phyloP scores from a whole-genome alignment of 371 early-diverging fungal species.

The Mortierella sp. region DNA sequence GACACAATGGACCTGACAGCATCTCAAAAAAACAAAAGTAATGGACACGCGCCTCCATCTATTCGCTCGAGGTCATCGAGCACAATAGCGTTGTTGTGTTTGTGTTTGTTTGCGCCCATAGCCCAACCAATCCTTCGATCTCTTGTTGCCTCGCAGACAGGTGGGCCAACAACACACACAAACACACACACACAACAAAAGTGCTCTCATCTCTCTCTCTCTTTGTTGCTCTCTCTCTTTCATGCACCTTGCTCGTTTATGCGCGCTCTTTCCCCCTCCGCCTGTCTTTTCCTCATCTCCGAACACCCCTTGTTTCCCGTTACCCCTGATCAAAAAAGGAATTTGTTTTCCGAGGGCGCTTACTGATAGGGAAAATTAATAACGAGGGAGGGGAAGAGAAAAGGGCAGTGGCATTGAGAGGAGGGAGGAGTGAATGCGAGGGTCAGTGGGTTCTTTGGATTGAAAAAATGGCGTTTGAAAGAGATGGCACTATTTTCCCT shows the following conservation, averaged over 20 bases:
- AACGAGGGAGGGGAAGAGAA: neutral
- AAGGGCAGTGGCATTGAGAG: no score
- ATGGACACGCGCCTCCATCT: no score
- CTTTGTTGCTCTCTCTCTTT: no score
- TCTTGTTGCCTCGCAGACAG: no score
- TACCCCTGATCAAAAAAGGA: slow-evolving; percentile 38
- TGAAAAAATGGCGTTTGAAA: neutral
- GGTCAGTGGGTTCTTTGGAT: neutral
- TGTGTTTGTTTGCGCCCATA: no score
- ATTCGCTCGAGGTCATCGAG: no score
- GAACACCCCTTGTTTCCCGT: neutral
- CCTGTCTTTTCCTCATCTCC: neutral
- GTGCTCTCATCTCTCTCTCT: neutral
- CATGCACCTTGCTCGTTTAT: neutral
- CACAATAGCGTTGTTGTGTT: no score
- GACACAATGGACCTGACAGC: no score
- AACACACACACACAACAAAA: neutral
- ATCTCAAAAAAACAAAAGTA: no score
- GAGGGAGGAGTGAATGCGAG: neutral
- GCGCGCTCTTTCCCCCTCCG: neutral
- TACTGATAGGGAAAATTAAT: neutral
- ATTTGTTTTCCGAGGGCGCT: slow-evolving; percentile 24
- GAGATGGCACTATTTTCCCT: neutral
- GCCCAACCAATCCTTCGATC: no score
- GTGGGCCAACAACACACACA: no score